Evolutionary conservation across 2,329 filamentous ascomycete genomes (phyloP).

Genomic region (Colletotrichum navitas): DNA sequence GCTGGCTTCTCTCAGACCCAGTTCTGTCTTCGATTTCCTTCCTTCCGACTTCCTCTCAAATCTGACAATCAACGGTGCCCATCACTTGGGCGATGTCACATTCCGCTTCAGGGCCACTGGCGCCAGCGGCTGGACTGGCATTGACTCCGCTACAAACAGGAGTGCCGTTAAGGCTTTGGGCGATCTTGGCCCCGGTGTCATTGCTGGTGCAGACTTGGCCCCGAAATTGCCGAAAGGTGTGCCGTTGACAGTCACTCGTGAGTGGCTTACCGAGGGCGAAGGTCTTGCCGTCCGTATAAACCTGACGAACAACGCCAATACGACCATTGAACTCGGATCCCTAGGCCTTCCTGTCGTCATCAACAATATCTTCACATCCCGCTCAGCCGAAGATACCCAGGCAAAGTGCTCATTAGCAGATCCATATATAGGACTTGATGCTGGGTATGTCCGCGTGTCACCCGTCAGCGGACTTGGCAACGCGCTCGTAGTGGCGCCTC

Average conservation of each 20-base stretch:
- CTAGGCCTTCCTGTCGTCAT: slow-evolving; percentile 71
- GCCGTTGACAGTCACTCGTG: slow-evolving; percentile 61
- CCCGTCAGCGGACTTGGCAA: slow-evolving; percentile 64
- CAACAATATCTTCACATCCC: slow-evolving; percentile 71
- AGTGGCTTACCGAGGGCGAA: slow-evolving; percentile 62
- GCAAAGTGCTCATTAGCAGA: slow-evolving; percentile 67
- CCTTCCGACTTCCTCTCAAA: slow-evolving; percentile 63
- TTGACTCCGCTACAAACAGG: slow-evolving; percentile 60
- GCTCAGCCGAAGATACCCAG: slow-evolving; percentile 61
- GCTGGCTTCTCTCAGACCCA: slow-evolving; percentile 59
- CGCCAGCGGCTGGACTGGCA: slow-evolving; percentile 57
- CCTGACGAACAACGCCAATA: slow-evolving; percentile 58
- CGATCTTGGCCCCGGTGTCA: slow-evolving; percentile 34
- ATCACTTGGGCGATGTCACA: slow-evolving; percentile 71
- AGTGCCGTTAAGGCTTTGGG: slow-evolving; percentile 51
- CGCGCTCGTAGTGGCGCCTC: slow-evolving; percentile 66
- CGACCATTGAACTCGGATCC: slow-evolving; percentile 64
- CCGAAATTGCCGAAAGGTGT: slow-evolving; percentile 55
- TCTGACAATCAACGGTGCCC: slow-evolving; percentile 63
- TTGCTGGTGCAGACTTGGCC: slow-evolving; percentile 56
- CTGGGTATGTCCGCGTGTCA: slow-evolving; percentile 67
- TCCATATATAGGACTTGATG: slow-evolving; percentile 71
- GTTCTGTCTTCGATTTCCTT: slow-evolving; percentile 65
- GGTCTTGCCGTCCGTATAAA: slow-evolving; percentile 66
- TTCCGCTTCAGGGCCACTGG: slow-evolving; percentile 63